These are phyloP conservation scores for Tricholomella constricta DNA, from an alignment of 768 basidiomycete species.

Conservation along the genomic window DNA sequence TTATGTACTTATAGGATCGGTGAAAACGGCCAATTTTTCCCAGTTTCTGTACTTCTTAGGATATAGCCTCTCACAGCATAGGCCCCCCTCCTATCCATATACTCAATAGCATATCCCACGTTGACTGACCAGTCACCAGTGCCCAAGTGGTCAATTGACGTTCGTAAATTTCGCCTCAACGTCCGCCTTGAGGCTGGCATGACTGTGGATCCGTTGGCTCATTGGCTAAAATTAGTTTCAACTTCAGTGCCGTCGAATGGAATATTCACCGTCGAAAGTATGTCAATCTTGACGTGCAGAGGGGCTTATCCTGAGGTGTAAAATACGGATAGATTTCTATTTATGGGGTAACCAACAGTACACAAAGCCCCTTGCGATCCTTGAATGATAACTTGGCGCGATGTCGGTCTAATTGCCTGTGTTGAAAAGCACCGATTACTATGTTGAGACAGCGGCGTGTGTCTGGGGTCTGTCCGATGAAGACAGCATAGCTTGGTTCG, in stretches of 20 bases:
- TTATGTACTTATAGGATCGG: no score
- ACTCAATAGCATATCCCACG: no score
- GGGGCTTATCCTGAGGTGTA: neutral
- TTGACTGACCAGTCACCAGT: constrained; percentile 31
- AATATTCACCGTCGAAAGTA: constrained; percentile 77
- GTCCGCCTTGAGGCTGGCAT: no score
- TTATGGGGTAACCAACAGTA: no score
- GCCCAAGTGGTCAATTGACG: constrained; percentile 67
- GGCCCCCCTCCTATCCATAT: no score
- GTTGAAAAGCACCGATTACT: constrained; percentile 18
- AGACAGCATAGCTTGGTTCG: constrained; percentile 19
- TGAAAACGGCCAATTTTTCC: no score
- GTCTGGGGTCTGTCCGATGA: constrained; percentile 12
- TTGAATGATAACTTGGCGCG: constrained; percentile 6
- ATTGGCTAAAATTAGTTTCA: constrained; percentile 74
- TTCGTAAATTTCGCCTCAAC: constrained; percentile 35
- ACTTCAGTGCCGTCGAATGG: constrained; percentile 81
- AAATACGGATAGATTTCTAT: neutral
- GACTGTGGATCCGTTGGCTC: constrained; percentile 69
- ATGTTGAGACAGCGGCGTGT: constrained; percentile 11
- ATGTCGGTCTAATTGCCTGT: constrained; percentile 12
- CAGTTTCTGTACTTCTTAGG: no score
- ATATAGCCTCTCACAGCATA: no score
- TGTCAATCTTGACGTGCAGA: constrained; percentile 20
- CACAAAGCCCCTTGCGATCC: constrained; percentile 2